Percentiles rank a stretch among this genome's conserved stretches.
Conservation (phyloP, 768 basidiomycete species). For the Tricholoma terreum region DNA sequence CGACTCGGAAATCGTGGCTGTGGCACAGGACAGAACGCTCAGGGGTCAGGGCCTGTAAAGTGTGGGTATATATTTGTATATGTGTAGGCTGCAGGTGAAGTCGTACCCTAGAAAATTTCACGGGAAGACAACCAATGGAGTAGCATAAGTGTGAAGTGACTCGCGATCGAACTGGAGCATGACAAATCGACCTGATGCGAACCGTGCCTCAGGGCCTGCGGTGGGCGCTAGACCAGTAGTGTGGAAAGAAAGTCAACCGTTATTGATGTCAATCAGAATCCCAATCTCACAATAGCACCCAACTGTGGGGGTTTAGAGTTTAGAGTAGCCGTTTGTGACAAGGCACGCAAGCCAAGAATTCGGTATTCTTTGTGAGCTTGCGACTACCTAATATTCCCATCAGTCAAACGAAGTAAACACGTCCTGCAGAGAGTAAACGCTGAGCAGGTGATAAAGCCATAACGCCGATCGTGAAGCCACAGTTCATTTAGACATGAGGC, state of each 20-base stretch:
- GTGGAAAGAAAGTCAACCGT: not conserved
- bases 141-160: not conserved
- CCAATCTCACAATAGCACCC: not conserved
- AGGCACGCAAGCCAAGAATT: too few relatives aligned
- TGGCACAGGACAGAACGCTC: not conserved
- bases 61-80: not conserved
- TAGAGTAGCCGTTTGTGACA: too few relatives aligned
- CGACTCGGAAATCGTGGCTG: not conserved
- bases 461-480: too few relatives aligned
- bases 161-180: not conserved
- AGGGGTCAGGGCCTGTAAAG: not conserved
- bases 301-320: not conserved
- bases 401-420: too few relatives aligned
- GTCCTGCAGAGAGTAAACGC: too few relatives aligned
- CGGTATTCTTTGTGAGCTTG: too few relatives aligned
- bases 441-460: too few relatives aligned
- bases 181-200: not conserved
- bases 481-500: too few relatives aligned
- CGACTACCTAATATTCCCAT: too few relatives aligned
- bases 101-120: too few relatives aligned
- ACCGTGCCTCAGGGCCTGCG: not conserved
- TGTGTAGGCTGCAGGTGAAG: not conserved
- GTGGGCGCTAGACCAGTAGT: not conserved
- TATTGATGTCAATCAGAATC: not conserved
- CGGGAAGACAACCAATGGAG: too few relatives aligned